Evolutionary conservation across 495 filamentous ascomycete species (phyloP), one percentile per base, ranked within the genome.

Genomic region (Xylaria bambusicola): DNA sequence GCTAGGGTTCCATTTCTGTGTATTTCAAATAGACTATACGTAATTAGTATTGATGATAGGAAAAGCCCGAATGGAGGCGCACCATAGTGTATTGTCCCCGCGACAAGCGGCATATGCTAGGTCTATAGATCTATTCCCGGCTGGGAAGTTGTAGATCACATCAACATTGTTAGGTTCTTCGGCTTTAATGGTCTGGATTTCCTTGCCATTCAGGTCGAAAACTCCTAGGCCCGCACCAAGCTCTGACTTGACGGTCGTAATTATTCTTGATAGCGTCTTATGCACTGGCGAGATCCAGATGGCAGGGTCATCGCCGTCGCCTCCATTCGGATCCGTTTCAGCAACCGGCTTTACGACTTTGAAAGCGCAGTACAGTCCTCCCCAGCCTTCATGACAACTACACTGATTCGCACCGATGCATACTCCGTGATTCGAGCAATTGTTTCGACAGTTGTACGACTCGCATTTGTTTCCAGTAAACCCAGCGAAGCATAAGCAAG

Each of bases 141-240:
- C 60, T 33, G 58, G 55, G 51, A 74, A 71, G n/a, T 55, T 55
- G 51, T 74, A 75, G 51, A 76, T 68, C 4, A 73, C 63, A 61
- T 75, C 73, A 2, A 74, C 67, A 21, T 76, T 75, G 27, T 75
- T 69, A 8, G 73, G 73, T 20, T 74, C 67, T 1, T 46, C 67
- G 2, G 67, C 71, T 15, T 42, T 35, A 26, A 71, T 57, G 10
- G 57, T 52, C 49, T 69, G 67, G 15, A 74, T 17, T 52, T 64
- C 58, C 24, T 68, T 70, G 24, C 73, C 69, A 21, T 45, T 63
- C 13, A 74, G 61, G 60, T 72, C 71, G 41, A 70, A 75, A 13
- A 73, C 69, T 1, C 59, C 58, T 1, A 73, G 54, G 6, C 73
- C 73, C 5, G 69, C 52, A n/a, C 68, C 67, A 8, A 51, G 52